Evolutionary conservation across 768 basidiomycete species (phyloP).

Genomic region (Lactifluus volemus): DNA sequence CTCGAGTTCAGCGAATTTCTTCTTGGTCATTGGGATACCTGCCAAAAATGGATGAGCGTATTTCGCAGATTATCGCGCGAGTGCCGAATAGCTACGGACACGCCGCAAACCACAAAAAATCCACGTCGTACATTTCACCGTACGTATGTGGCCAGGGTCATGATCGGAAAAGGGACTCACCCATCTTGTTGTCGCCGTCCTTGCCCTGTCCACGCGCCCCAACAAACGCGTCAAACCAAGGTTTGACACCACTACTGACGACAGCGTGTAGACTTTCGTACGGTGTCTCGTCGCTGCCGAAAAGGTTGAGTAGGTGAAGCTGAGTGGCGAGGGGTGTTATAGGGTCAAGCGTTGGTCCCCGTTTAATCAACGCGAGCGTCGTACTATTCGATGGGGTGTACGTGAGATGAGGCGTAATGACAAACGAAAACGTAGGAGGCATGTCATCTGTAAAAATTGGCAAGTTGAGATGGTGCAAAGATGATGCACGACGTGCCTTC

Average conservation of each 20-base stretch:
- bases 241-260: conserved; percentile 92
- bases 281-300: conserved; percentile 79
- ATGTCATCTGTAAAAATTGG: conserved; percentile 46
- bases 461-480: neutral
- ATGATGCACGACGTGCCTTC: conserved; percentile 44
- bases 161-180: conserved; percentile 27
- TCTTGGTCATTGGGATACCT: conserved; percentile 97
- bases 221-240: conserved; percentile 98
- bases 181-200: conserved; percentile 77
- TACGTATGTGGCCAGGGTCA: neutral
- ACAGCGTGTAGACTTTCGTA: conserved; percentile 95
- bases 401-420: conserved; percentile 61
- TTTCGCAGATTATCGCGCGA: neutral
- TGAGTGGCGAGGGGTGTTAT: conserved; percentile 73
- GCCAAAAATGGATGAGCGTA: neutral
- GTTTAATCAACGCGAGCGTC: conserved; percentile 93
- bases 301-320: conserved; percentile 87
- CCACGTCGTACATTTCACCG: neutral
- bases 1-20: conserved; percentile 98
- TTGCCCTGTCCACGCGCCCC: conserved; percentile 71
- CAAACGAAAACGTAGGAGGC: conserved; percentile 54
- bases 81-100: neutral
- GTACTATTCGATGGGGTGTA: conserved; percentile 74
- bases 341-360: conserved; percentile 73
- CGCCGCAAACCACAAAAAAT: neutral